These are phyloP conservation scores for Ceratocystis huliohia DNA, from an alignment of 2,329 filamentous ascomycete genomes.

Conservation along the genomic window DNA sequence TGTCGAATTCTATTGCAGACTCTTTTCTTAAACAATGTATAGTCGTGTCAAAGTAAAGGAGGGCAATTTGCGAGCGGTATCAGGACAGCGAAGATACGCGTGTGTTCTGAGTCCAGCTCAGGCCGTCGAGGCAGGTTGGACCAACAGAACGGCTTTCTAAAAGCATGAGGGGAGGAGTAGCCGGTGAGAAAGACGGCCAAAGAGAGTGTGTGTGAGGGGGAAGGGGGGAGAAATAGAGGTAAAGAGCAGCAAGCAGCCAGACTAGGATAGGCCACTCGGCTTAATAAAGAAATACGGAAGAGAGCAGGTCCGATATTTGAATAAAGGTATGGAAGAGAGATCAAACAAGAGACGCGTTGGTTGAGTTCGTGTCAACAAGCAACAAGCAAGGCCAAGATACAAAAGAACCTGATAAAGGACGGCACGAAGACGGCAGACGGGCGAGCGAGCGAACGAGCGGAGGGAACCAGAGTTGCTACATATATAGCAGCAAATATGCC, in stretches of 20 bases:
- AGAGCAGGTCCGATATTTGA: not conserved
- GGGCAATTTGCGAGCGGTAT: not conserved
- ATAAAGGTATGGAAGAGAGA: not conserved
- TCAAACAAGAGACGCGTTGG: not conserved
- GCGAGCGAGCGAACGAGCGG: not conserved
- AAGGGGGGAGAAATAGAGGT: not conserved
- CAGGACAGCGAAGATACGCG: not conserved
- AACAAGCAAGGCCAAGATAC: not conserved
- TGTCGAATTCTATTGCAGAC: no score
- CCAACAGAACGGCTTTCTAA: not conserved
- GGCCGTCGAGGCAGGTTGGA: constrained; percentile 8
- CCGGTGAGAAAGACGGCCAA: not conserved
- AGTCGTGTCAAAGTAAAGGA: no score
- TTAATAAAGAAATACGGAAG: not conserved
- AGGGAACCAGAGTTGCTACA: not conserved
- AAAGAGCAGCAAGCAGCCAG: not conserved
- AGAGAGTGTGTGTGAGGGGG: not conserved
- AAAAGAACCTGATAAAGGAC: not conserved
- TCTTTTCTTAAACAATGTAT: no score
- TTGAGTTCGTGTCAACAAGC: not conserved
- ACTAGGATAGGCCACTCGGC: not conserved
- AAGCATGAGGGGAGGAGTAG: not conserved
- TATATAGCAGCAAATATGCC: not conserved
- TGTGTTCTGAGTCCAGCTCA: constrained; percentile 13
- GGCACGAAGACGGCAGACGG: not conserved